Evolutionary conservation across 352 stramenopile species (phyloP), one percentile per base, ranked within the genome.

Genomic region (Globisporangium rhizosaccharum): DNA sequence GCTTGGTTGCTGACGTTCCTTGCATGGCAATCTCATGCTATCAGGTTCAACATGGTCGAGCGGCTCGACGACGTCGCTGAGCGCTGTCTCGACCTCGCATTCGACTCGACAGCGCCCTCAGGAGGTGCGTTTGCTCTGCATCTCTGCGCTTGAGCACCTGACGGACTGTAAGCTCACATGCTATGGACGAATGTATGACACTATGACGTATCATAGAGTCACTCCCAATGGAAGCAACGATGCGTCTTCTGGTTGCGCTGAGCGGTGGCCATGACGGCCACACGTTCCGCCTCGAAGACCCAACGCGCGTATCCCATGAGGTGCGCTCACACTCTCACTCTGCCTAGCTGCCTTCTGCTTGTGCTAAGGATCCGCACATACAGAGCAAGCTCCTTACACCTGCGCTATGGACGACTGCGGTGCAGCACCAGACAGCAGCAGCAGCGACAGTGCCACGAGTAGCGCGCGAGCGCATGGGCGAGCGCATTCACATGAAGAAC

Each of bases 241-340:
- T 91, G 66, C 79, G 70, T 7, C 59, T 91, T n/a, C 54, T 91
- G 10, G 55, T 88, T 12, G 76, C 71, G 12, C 67, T 91, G 3
- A 69, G 76, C 26, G 82, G 82, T 14, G 82, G 79, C 8, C 46
- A 68, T 1, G 72, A 91, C 57, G 74, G 75, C 47, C 30, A 63
- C 15, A 86, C 82, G 14, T 91, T 91, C 57, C 63, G 85, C 12
- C 59, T 87, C 2, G 70, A 81, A 53, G 77, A 89, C 48, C 66
- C 70, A 3, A 83, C 72, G 47, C 68, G 67, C 41, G 57, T 72
- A 8, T 48, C 49, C 14, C 54, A 50, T 2, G 53, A 70, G 11
- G 63, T 72, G 42, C 52, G 36, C 25, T 56, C n/a, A 14, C 28
- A 25, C 23, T 46, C 47, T 59, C 39, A 18, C 23, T 23, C 44